Conservation (phyloP, 345 rosid species). For the Turritis glabra region DNA sequence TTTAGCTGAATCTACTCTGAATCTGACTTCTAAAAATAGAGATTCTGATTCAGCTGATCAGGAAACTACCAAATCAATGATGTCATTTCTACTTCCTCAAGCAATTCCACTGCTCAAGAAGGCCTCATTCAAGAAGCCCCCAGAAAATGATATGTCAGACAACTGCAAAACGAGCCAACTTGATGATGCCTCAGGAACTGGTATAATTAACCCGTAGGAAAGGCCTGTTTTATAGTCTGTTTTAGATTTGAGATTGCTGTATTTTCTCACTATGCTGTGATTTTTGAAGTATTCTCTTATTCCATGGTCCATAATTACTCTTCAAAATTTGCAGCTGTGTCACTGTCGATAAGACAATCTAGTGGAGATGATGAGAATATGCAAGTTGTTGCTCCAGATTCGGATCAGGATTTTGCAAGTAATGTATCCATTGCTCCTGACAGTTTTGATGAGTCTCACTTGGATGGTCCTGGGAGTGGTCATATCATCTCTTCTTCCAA, state of each 20-base stretch:
- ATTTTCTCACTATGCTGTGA: neutral
- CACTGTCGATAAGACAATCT: constrained; percentile 25
- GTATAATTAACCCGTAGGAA: constrained; percentile 28
- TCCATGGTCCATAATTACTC: neutral
- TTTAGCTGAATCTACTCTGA: constrained; percentile 44
- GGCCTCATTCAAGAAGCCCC: constrained; percentile 49
- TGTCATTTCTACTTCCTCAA: constrained; percentile 86
- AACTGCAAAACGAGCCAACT: constrained; percentile 33
- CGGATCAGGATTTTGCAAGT: constrained; percentile 39
- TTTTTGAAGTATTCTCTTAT: constrained; percentile 10
- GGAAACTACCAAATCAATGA: constrained; percentile 70
- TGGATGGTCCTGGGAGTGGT: constrained; percentile 30
- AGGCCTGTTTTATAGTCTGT: constrained; percentile 11
- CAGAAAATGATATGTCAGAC: constrained; percentile 21
- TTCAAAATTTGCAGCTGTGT: constrained; percentile 41
- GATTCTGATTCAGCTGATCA: constrained; percentile 59
- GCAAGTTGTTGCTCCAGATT: constrained; percentile 35
- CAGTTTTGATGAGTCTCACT: constrained; percentile 52
- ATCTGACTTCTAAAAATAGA: constrained; percentile 44
- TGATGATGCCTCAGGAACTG: constrained; percentile 39
- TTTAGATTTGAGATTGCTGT: neutral
- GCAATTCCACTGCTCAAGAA: constrained; percentile 77
- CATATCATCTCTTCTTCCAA: constrained; percentile 27
- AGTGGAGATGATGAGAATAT: constrained; percentile 29
- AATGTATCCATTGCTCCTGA: constrained; percentile 42